These are phyloP conservation scores for Monascus purpureus DNA, from an alignment of 495 filamentous ascomycete species.

Conservation along the genomic window DNA sequence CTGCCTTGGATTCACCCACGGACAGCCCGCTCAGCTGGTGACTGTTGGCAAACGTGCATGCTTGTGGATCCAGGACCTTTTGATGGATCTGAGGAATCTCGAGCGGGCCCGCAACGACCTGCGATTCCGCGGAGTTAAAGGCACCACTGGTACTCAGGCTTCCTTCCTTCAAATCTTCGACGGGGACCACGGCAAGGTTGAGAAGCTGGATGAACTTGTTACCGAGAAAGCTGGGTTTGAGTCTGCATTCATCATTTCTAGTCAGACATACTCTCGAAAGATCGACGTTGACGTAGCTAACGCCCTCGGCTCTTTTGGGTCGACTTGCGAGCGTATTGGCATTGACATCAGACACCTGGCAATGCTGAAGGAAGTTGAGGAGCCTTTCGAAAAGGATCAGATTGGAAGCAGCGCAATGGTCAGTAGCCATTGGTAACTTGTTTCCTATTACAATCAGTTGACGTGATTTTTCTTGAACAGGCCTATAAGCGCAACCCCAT, in stretches of 20 bases:
- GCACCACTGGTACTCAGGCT: slow-evolving; percentile 66
- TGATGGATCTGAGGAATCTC: slow-evolving; percentile 75
- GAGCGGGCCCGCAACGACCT: slow-evolving; percentile 61
- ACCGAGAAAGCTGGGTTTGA: slow-evolving; percentile 75
- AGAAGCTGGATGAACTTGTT: slow-evolving; percentile 57
- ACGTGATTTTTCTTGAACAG: slow-evolving; percentile 15
- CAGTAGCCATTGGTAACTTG: slow-evolving; percentile 2
- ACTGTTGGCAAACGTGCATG: slow-evolving; percentile 64
- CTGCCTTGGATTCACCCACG: slow-evolving; percentile 72
- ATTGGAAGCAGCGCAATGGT: slow-evolving; percentile 41
- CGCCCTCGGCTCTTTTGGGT: slow-evolving; percentile 68
- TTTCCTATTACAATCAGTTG: not conserved
- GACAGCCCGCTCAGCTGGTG: slow-evolving; percentile 64
- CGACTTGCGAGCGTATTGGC: slow-evolving; percentile 62
- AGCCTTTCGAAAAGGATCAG: slow-evolving; percentile 69
- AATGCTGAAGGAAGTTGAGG: slow-evolving; percentile 70
- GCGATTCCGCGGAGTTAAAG: slow-evolving; percentile 72
- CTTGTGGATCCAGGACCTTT: slow-evolving; percentile 79
- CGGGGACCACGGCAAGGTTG: slow-evolving; percentile 64
- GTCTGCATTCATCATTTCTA: slow-evolving; percentile 57
- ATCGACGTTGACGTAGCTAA: slow-evolving; percentile 72
- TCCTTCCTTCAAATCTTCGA: slow-evolving; percentile 76
- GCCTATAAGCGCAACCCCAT: slow-evolving; percentile 91
- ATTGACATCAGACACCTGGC: slow-evolving; percentile 72
- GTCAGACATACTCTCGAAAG: slow-evolving; percentile 74